Conservation (phyloP, 352 stramenopile genomes). For the Phytophthora gonapodyides region DNA sequence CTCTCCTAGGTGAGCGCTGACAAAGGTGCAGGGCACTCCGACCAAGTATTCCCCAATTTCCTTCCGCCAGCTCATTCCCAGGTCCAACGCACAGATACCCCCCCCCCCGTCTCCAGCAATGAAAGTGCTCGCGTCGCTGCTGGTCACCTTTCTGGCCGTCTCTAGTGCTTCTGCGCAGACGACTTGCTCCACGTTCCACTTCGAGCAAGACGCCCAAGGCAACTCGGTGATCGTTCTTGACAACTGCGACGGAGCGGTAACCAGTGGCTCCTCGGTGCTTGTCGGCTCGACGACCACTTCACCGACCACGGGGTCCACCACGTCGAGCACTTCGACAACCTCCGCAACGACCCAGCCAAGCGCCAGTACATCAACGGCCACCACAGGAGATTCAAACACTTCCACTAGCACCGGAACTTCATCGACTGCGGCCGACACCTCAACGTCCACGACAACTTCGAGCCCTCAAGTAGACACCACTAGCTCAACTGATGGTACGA, state of each 20-base stretch:
- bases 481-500: neutral
- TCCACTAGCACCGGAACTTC: conserved; percentile 5
- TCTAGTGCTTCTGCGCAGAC: conserved; percentile 15
- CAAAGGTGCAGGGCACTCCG: neutral
- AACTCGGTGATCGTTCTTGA: conserved; percentile 27
- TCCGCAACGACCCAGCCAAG: too few species aligned
- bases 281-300: conserved; percentile 10
- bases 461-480: conserved; percentile 5
- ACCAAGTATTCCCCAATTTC: conserved; percentile 22
- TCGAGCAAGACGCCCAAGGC: conserved; percentile 19
- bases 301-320: neutral
- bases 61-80: conserved; percentile 8
- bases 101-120: neutral
- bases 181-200: conserved; percentile 27
- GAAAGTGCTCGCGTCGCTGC: conserved; percentile 20
- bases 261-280: conserved; percentile 18
- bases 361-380: neutral
- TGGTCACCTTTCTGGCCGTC: conserved; percentile 14
- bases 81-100: neutral
- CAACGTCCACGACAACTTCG: conserved; percentile 5
- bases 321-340: neutral
- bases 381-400: neutral
- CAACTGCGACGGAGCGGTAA: conserved; percentile 18
- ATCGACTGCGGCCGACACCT: neutral
- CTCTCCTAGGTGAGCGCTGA: conserved; percentile 1